phyloP scores from a whole-genome alignment of 192 early-diverging fungal species.

The Nowakowskiella sp. region DNA sequence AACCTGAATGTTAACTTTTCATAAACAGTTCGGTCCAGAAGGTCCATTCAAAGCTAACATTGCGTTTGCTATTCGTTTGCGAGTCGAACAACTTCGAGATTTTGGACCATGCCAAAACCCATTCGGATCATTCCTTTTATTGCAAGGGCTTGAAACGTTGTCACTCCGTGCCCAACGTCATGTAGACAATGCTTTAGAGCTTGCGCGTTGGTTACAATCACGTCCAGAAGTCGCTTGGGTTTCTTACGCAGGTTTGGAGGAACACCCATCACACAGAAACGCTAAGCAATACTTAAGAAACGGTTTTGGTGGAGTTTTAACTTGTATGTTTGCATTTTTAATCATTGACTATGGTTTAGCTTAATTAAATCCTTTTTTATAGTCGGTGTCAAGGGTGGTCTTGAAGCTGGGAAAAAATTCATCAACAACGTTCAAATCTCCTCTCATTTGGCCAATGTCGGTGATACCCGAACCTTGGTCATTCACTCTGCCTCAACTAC shows the following conservation, averaged over 20 bases:
- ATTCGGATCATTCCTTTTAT: slow-evolving; percentile 77
- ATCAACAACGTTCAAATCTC: slow-evolving; percentile 71
- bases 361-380: not conserved
- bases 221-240: slow-evolving; percentile 76
- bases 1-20: not conserved
- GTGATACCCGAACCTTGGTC: slow-evolving; percentile 82
- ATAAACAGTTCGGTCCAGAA: slow-evolving; percentile 59
- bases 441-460: slow-evolving; percentile 92
- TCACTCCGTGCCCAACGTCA: slow-evolving; percentile 83
- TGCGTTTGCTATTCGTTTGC: slow-evolving; percentile 67
- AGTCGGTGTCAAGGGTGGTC: slow-evolving; percentile 43
- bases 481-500: slow-evolving; percentile 81
- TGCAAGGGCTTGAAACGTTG: slow-evolving; percentile 88
- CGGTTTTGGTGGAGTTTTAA: slow-evolving; percentile 83
- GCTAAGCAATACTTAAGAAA: slow-evolving; percentile 76
- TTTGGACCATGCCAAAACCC: slow-evolving; percentile 79
- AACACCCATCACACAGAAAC: slow-evolving; percentile 65
- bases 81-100: slow-evolving; percentile 79
- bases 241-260: slow-evolving; percentile 75
- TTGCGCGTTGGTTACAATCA: slow-evolving; percentile 71
- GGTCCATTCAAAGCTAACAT: slow-evolving; percentile 55
- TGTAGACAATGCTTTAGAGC: slow-evolving; percentile 63
- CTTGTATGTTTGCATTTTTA: slow-evolving; percentile 38
- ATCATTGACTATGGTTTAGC: slow-evolving; percentile 7
- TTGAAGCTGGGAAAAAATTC: slow-evolving; percentile 53